Base-by-base conservation (phyloP, 176 grass and related monocot genomes). In the Aegilops tauschii region DNA sequence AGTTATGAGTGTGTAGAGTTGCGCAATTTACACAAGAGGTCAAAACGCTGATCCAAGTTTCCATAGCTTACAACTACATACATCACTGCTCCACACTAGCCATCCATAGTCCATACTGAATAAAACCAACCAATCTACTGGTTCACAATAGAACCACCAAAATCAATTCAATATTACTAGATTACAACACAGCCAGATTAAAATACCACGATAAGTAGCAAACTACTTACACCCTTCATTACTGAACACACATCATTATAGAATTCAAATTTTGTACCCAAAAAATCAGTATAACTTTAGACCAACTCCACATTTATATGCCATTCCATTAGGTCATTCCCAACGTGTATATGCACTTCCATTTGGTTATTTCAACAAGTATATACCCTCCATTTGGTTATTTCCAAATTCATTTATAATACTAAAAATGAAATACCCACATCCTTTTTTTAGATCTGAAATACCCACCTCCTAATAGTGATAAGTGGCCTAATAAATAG, bases 381-480 rank as follows among this genome's bases (percentile, higher is more conserved):
- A 71, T 35, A 71, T 71, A 40, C 68, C 34, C 34, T 39, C 68
- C 34, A 71, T 40, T 71, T 40, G 69, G 69, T 23, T 21, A 71
- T 31, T 71, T 71, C 69, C 17, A 71, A 71, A 71, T 71, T 40
- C 69, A 72, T 72, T 72, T 42, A 72, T 40, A 72, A 17, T 71
- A 72, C 20, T 72, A 69, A 36, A 72, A 13, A 36, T 1, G 18
- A 39, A 72, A 40, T 14, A 71, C 1, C n/a, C 18, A 21, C 20
- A 9, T 71, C 39, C 3, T 34, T 34, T 34, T 34, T 34, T 34
- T 30, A 34, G 2, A 34, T 34, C 32, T 34, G 32, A 34, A 34
- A 34, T 27, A 75, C 1, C 28, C 12, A 1, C 23, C 13, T 75
- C 47, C 40, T 29, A 75, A 75, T 16, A 29, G 23, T 75, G 28